These are phyloP conservation scores for Xylaria palmicola DNA, from an alignment of 495 filamentous ascomycete genomes.

Conservation along the genomic window DNA sequence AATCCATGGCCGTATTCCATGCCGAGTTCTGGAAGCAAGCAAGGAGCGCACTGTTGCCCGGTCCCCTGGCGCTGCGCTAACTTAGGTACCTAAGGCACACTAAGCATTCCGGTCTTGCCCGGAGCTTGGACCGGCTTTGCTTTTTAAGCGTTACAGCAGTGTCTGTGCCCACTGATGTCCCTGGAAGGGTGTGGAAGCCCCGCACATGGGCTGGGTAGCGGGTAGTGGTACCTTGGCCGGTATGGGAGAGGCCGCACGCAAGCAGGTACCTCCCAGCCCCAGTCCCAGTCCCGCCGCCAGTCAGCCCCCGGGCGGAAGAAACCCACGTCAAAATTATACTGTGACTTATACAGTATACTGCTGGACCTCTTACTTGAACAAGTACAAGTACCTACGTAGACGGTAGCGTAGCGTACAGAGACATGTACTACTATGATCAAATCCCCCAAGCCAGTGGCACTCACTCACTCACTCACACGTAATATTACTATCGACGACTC, in stretches of 20 bases:
- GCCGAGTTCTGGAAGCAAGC: background rate
- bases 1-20: too few relatives aligned
- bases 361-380: too few relatives aligned
- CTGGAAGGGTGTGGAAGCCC: background rate
- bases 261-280: background rate
- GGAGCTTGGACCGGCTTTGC: background rate
- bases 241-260: background rate
- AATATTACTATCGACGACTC: slow-evolving; percentile 5
- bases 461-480: background rate
- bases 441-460: background rate
- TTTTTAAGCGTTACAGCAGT: background rate
- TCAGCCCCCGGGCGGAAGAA: too few relatives aligned
- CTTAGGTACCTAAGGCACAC: background rate
- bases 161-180: background rate
- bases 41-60: too few relatives aligned
- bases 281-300: too few relatives aligned
- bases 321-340: too few relatives aligned
- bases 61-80: background rate
- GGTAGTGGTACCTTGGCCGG: background rate
- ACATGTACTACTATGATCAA: too few relatives aligned
- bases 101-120: slow-evolving; percentile 6
- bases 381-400: too few relatives aligned
- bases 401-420: too few relatives aligned
- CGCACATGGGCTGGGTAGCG: background rate
- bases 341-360: too few relatives aligned